Evolutionary conservation across 352 stramenopile species (phyloP).

Genomic region (Peronospora farinosa): DNA sequence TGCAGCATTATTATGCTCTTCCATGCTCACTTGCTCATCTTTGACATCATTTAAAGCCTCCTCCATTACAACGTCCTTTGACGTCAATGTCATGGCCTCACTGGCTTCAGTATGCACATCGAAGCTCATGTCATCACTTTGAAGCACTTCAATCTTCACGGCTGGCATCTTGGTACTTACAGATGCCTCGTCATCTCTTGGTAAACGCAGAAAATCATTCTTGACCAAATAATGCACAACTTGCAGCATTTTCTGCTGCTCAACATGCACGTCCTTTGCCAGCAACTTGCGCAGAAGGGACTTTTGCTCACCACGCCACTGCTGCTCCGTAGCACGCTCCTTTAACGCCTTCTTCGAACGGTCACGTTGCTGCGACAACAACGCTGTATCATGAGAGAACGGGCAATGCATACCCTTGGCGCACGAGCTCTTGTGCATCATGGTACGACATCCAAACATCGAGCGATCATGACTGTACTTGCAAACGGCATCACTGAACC

Average conservation of each 20-base stretch:
- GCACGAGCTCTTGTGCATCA: slow-evolving; percentile 54
- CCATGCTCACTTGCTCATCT: slow-evolving; percentile 8
- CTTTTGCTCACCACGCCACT: slow-evolving; percentile 57
- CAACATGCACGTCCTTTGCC: slow-evolving; percentile 55
- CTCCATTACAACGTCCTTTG: slow-evolving; percentile 21
- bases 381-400: slow-evolving; percentile 50
- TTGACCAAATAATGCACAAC: slow-evolving; percentile 59
- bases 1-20: slow-evolving; percentile 6
- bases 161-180: slow-evolving; percentile 8
- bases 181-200: slow-evolving; percentile 6
- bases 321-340: slow-evolving; percentile 44
- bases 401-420: slow-evolving; percentile 46
- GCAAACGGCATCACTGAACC: slow-evolving; percentile 45
- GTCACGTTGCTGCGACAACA: slow-evolving; percentile 28
- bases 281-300: slow-evolving; percentile 74
- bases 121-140: slow-evolving; percentile 12
- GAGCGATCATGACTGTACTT: slow-evolving; percentile 66
- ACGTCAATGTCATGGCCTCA: slow-evolving; percentile 22
- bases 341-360: slow-evolving; percentile 28
- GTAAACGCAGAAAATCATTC: slow-evolving; percentile 48
- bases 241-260: slow-evolving; percentile 75
- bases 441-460: slow-evolving; percentile 48
- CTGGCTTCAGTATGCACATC: slow-evolving; percentile 14
- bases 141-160: slow-evolving; percentile 19
- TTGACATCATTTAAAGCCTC: slow-evolving; percentile 19